A percentile compares a stretch with the other conserved stretches of the same genome.
Conservation (phyloP, 2,329 filamentous ascomycete species). For the Bertia moriformis region DNA sequence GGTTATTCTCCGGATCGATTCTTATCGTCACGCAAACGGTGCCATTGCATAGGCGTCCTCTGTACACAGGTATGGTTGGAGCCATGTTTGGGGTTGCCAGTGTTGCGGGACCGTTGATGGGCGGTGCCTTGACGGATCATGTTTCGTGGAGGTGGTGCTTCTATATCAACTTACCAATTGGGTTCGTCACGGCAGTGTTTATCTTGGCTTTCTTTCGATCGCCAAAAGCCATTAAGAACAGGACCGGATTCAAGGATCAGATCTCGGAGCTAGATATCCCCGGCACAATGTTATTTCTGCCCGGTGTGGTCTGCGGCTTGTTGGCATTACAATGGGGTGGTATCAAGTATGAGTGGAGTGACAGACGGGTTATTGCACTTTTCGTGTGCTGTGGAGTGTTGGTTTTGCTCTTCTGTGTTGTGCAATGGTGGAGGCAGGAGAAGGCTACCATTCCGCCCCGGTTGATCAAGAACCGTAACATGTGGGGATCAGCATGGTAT, state of each 20-base stretch:
- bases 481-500: constrained; percentile 16
- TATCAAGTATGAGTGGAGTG: constrained; percentile 20
- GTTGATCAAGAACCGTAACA: constrained; percentile 21
- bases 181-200: constrained; percentile 14
- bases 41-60: constrained; percentile 14
- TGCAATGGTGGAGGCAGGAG: constrained; percentile 21
- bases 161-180: constrained; percentile 22
- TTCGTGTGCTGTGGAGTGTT: constrained; percentile 18
- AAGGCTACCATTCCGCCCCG: constrained; percentile 26
- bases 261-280: constrained; percentile 14
- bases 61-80: constrained; percentile 11
- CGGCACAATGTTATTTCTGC: constrained; percentile 15
- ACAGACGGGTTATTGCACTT: constrained; percentile 20
- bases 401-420: constrained; percentile 13
- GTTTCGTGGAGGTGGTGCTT: constrained; percentile 24
- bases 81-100: constrained; percentile 1
- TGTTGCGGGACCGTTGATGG: constrained; percentile 6
- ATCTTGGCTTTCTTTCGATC: constrained; percentile 14
- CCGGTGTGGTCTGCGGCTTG: constrained; percentile 25
- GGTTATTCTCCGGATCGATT: constrained; percentile 27
- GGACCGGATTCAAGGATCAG: constrained; percentile 6
- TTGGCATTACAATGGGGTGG: constrained; percentile 33
- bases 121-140: constrained; percentile 18
- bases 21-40: constrained; percentile 24
- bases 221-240: constrained; percentile 4